phyloP scores from a whole-genome alignment of 73 alveolate genomes.

The Symbiodinium natans region DNA sequence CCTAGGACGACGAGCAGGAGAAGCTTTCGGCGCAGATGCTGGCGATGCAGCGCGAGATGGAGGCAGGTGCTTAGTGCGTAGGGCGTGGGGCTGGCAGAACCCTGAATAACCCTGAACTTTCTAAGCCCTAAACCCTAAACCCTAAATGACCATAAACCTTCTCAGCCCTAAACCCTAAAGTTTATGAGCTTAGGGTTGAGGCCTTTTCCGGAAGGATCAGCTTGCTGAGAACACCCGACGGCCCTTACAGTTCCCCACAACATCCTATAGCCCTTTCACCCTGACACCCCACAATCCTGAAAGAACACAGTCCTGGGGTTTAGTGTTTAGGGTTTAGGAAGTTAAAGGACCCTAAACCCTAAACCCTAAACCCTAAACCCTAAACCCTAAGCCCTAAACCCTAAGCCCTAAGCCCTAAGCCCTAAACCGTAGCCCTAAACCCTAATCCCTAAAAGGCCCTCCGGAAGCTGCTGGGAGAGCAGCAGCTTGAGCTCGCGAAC shows the following conservation, averaged over 20 bases:
- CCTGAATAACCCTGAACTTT: too few species aligned
- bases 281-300: too few species aligned
- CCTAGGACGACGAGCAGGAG: constrained; percentile 42
- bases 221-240: too few species aligned
- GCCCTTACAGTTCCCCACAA: too few species aligned
- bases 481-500: constrained; percentile 52
- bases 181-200: too few species aligned
- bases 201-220: too few species aligned
- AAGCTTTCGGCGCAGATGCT: constrained; percentile 49
- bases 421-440: background rate
- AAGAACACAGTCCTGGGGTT: too few species aligned
- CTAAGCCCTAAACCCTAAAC: background rate
- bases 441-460: background rate
- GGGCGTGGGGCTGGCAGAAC: too few species aligned
- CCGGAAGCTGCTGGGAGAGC: constrained; percentile 28
- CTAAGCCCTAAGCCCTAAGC: background rate
- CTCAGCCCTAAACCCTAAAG: background rate
- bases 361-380: background rate
- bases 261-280: too few species aligned
- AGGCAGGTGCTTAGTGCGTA: too few species aligned
- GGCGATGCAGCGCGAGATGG: constrained; percentile 80
- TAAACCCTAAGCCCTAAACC: background rate
- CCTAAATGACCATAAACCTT: background rate
- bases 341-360: background rate
- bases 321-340: too few species aligned